phyloP scores from a whole-genome alignment of 2,329 filamentous ascomycete species.

The Colletotrichum melonis region DNA sequence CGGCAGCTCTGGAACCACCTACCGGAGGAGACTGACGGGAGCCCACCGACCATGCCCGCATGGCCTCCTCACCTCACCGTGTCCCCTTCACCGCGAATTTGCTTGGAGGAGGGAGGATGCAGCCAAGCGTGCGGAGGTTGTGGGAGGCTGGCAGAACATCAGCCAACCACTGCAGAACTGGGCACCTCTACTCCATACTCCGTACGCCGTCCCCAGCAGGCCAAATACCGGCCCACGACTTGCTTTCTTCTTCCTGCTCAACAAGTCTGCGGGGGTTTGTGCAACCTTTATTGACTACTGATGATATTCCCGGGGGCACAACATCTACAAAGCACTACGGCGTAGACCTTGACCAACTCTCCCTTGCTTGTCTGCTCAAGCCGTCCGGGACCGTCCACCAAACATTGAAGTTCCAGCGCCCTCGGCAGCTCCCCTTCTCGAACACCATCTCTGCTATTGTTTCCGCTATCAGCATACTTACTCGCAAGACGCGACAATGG shows the following conservation, averaged over 20 bases:
- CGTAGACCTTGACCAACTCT: too few species aligned
- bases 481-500: not conserved
- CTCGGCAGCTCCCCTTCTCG: not conserved
- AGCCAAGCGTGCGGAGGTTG: not conserved
- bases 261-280: not conserved
- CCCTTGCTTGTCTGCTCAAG: not conserved
- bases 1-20: not conserved
- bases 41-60: not conserved
- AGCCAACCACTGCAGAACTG: not conserved
- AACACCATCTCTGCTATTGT: not conserved
- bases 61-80: not conserved
- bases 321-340: not conserved
- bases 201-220: too few species aligned
- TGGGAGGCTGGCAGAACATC: not conserved
- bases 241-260: not conserved
- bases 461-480: not conserved
- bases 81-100: not conserved
- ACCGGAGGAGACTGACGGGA: not conserved
- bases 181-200: too few species aligned
- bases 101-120: not conserved
- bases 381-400: not conserved
- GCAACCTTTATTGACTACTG: not conserved
- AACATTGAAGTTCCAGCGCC: not conserved
- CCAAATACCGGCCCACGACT: too few species aligned
- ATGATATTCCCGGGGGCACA: not conserved